Evolutionary conservation across 352 stramenopile species (phyloP), one percentile per base, ranked within the genome.

Genomic region (Halophytophthora batemanensis): DNA sequence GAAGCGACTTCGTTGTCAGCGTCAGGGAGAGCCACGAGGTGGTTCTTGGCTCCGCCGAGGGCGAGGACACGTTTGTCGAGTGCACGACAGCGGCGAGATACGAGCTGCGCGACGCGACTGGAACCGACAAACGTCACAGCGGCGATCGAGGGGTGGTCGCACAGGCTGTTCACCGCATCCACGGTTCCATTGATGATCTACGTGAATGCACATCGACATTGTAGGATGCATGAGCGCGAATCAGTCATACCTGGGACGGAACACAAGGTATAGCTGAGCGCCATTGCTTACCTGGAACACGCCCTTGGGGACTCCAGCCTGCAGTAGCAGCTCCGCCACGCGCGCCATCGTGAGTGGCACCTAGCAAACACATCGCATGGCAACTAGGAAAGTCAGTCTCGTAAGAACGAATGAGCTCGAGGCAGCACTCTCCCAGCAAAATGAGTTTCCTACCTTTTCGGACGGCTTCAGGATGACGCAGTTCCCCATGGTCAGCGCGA

Each of bases 41-140:
- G 97, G 73, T 99, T 99, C 79, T 99, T 99, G 2, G 97, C 96
- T 18, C 96, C 97, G 6, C 96, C 96, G 1, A 99, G 63, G 6
- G 96, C 95, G 0, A 98, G 88, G 28, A 98, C 96, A 17, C 95
- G 88, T 71, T 99, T 99, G 61, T 98, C 83, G 2, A 96, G 59
- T 8, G 71, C 74, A 17, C 87, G 78, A 68, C 93, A 98, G 33
- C 88, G 81, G 31, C 93, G 73, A n/a, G 86, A 60, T 3, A 99
- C 93, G 21, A 97, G 64, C 66, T 98, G 83, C 6, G 95, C 97
- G 11, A 99, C 88, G 11, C 74, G 86, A 60, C 71, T 96, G 3
- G 87, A 98, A 29, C 96, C 96, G 1, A 99, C 96, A 75, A 99
- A 99, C 3, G 93, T 98, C 10, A 99, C 59, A 34, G 80, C 82